phyloP scores from a whole-genome alignment of 2,329 filamentous ascomycete species.

The Paecilomyces niveus region DNA sequence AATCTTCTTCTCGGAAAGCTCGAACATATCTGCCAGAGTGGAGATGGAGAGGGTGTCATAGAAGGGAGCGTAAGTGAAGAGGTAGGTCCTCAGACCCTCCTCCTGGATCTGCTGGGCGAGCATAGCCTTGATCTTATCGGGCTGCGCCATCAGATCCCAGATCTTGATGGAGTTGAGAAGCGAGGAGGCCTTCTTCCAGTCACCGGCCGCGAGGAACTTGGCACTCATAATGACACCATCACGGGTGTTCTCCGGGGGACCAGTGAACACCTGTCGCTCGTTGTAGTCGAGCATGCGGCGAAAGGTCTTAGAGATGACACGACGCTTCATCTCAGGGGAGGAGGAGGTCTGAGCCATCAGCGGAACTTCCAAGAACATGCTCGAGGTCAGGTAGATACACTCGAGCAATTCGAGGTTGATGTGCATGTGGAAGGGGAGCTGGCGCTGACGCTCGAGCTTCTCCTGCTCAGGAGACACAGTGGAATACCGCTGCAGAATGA shows the following conservation, averaged over 20 bases:
- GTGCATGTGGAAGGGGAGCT: slow-evolving; percentile 99
- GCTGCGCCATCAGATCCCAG: slow-evolving; percentile 93
- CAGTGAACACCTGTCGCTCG: slow-evolving; percentile 98
- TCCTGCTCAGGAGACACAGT: slow-evolving; percentile 97
- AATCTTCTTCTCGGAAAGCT: slow-evolving; percentile 84
- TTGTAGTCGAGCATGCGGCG: slow-evolving; percentile 99
- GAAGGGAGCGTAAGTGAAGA: slow-evolving; percentile 98
- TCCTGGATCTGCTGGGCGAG: slow-evolving; percentile 97
- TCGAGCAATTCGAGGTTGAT: slow-evolving; percentile 98
- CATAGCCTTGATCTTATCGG: slow-evolving; percentile 93
- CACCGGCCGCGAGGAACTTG: slow-evolving; percentile 89
- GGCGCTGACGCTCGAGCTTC: slow-evolving; percentile 90
- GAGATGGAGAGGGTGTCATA: slow-evolving; percentile 90
- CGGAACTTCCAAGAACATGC: slow-evolving; percentile 97
- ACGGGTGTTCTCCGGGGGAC: slow-evolving; percentile 95
- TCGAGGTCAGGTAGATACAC: slow-evolving; percentile 97
- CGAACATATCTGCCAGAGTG: slow-evolving; percentile 89
- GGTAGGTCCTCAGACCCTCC: slow-evolving; percentile 93
- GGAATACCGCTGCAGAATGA: slow-evolving; percentile 95
- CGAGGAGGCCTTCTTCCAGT: slow-evolving; percentile 94
- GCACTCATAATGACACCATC: slow-evolving; percentile 99
- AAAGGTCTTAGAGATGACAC: slow-evolving; percentile 98
- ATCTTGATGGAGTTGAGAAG: slow-evolving; percentile 99
- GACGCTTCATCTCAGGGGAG: slow-evolving; percentile 93
- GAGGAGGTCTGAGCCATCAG: slow-evolving; percentile 94